These are phyloP conservation scores for Cephalotrichum gorgonifer DNA, from an alignment of 2,329 filamentous ascomycete genomes.

Conservation along the genomic window DNA sequence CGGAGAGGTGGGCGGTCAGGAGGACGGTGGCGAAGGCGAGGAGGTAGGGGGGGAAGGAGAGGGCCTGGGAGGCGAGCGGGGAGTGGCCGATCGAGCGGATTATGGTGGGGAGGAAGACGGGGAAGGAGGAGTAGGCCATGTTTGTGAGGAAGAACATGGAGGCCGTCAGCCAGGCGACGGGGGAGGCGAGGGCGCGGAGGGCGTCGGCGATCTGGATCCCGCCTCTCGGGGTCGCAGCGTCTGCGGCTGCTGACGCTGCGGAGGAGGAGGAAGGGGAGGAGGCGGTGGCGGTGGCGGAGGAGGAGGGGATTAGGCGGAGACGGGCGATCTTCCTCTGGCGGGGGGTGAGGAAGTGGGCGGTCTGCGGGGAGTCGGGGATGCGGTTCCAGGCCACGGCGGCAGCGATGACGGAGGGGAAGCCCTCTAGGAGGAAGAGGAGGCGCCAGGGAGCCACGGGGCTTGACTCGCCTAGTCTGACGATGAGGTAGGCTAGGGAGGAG, in stretches of 20 bases:
- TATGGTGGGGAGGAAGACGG: conserved; percentile 79
- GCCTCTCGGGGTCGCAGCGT: background rate
- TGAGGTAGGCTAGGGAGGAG: conserved; percentile 67
- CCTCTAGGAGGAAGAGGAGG: conserved; percentile 75
- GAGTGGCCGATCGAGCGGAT: conserved; percentile 67
- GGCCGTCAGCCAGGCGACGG: conserved; percentile 64
- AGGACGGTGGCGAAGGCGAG: conserved; percentile 64
- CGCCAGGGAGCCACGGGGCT: conserved; percentile 73
- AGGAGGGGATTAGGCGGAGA: conserved; percentile 42
- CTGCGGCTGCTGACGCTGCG: conserved; percentile 8
- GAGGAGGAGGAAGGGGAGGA: conserved; percentile 8
- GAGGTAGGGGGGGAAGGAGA: conserved; percentile 74
- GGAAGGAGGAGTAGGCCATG: conserved; percentile 78
- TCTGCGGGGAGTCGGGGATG: conserved; percentile 66
- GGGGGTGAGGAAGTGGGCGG: conserved; percentile 50
- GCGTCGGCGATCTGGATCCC: conserved; percentile 47
- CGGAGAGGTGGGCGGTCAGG: conserved; percentile 61
- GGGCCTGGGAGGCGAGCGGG: conserved; percentile 58
- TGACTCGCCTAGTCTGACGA: conserved; percentile 55
- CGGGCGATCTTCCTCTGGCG: conserved; percentile 61
- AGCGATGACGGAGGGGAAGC: conserved; percentile 70
- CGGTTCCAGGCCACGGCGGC: conserved; percentile 63
- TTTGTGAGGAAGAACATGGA: conserved; percentile 82
- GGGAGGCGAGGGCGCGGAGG: conserved; percentile 49
- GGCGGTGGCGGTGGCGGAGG: conserved; percentile 15